Conservation (phyloP, 164 flowering plant species). For the Stephania japonica region DNA sequence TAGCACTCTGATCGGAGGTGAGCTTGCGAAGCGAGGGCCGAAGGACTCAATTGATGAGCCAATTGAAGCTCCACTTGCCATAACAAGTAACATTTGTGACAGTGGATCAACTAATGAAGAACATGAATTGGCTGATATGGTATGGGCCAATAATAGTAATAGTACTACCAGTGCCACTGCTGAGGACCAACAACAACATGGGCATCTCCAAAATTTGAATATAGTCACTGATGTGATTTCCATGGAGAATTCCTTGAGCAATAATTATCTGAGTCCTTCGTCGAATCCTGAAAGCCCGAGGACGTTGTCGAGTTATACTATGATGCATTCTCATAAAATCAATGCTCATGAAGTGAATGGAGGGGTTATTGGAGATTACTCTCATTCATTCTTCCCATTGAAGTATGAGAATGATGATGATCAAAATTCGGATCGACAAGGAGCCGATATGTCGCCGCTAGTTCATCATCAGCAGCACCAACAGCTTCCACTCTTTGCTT, state of each 20-base stretch:
- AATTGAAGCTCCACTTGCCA: background rate
- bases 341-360: no score
- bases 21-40: conserved; percentile 48
- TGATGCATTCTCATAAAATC: no score
- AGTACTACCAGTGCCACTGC: background rate
- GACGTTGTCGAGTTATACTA: background rate
- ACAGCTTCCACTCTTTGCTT: conserved; percentile 3
- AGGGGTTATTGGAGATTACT: background rate
- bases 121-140: background rate
- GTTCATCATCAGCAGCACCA: conserved; percentile 5
- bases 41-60: background rate
- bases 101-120: background rate
- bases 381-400: conserved; percentile 1
- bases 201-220: background rate
- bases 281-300: background rate
- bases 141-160: background rate
- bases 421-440: background rate
- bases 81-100: background rate
- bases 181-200: conserved; percentile 2
- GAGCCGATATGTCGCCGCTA: background rate
- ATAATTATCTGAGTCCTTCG: background rate
- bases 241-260: background rate
- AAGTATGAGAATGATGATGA: background rate
- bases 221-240: background rate
- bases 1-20: conserved; percentile 72